Conservation (phyloP, 257 asterid species). For the Orobanche coerulescens region DNA sequence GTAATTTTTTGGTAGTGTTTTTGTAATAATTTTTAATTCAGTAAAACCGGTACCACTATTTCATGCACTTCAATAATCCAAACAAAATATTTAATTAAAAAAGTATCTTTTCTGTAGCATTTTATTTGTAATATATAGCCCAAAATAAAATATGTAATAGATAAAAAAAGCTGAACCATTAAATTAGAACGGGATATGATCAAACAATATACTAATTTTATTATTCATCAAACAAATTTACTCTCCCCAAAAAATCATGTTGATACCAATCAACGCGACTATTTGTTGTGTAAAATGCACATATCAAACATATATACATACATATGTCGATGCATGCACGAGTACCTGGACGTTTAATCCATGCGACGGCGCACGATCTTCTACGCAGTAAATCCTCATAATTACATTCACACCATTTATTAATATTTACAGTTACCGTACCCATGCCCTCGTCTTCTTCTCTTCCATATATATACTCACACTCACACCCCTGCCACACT, state of each 20-base stretch:
- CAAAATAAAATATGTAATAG: too few relatives aligned
- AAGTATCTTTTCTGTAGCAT: too few relatives aligned
- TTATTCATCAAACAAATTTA: neutral
- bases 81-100: too few relatives aligned
- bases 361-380: slow-evolving; percentile 59
- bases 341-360: slow-evolving; percentile 25
- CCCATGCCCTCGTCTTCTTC: slow-evolving; percentile 22
- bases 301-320: neutral
- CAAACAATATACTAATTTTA: too few relatives aligned
- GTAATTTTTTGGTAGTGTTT: too few relatives aligned
- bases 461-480: slow-evolving; percentile 22
- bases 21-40: too few relatives aligned
- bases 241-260: neutral
- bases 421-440: neutral
- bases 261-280: neutral
- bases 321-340: slow-evolving; percentile 19
- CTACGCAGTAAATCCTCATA: slow-evolving; percentile 38
- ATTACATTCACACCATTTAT: slow-evolving; percentile 33
- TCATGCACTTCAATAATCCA: too few relatives aligned
- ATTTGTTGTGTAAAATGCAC: too few relatives aligned
- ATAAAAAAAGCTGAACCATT: too few relatives aligned
- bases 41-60: too few relatives aligned
- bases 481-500: slow-evolving; percentile 16
- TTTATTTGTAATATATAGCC: too few relatives aligned
- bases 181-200: too few relatives aligned